Base-by-base conservation (phyloP, 495 filamentous ascomycete species). In the Tuber borchii region DNA sequence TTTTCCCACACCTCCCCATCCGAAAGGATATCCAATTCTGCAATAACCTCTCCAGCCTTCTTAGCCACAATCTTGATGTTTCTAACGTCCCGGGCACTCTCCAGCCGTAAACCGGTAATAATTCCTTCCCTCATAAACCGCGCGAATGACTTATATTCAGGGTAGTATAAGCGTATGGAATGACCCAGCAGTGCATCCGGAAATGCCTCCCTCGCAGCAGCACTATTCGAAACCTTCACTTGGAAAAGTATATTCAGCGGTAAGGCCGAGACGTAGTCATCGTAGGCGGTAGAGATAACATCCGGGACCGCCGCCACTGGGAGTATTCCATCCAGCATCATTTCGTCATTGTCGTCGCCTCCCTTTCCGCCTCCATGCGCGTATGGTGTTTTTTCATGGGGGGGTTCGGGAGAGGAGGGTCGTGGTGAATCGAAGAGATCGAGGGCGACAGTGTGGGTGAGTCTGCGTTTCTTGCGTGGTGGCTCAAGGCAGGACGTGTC, bases 391-490 rank as follows among this genome's bases (percentile, higher is more conserved):
- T 73, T 44, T 22, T 46, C 19, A 73, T 77, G 73, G 51, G 70
- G 37, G 73, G 39, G 61, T 56, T 72, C 56, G 56, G 56, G 56
- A 7, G 56, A 65, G 56, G 56, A 65, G 56, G 56, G 56, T 34
- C 56, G 12, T 16, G 56, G 56, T 34, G 56, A 65, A 65, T 65
- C 56, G 69, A 75, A 79, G 71, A 79, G 77, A 68, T 79, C 45
- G 61, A 79, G 78, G 42, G 78, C 74, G 14, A 75, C 71, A 16
- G 77, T 75, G 42, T 43, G 77, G n/a, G 78, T 72, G 37, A 79
- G 73, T n/a, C 78, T 77, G 34, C 78, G 71, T 71, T 79, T 79
- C 69, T 79, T 79, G 73, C 75, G 77, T 4, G 78, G 78, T 42
- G 78, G 78, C 69, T 79, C 72, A 37, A 79, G 73, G 45, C 73